Evolutionary conservation across 2,329 filamentous ascomycete genomes (phyloP), one percentile per base, ranked within the genome.

Genomic region (Torrubiella hemipterigena): DNA sequence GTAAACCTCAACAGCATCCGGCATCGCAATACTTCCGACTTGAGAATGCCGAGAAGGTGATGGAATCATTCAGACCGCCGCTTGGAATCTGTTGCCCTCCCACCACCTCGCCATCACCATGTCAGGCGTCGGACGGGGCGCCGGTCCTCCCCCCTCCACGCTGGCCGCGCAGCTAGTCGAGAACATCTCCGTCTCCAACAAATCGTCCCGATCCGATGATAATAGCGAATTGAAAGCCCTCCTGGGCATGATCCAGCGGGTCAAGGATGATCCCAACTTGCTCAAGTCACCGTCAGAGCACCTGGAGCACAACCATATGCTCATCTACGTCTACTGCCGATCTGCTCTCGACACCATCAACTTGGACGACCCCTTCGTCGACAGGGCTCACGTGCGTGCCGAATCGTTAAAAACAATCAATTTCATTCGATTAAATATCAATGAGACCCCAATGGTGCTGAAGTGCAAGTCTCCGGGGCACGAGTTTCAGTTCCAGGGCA

Each of bases 141-240:
- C 17, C 13, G 46, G 42, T 8, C 59, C 63, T 27, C 74, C 76
- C 23, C 81, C 85, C 10, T 94, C 87, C 12, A 93, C 86, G 8
- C 68, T 94, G 46, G 85, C 87, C 31, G 84, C 84, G 10, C 83
- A 93, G 54, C 76, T 95, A 35, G 84, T 91, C 40, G 78, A 83
- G 50, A 84, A 83, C 50, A 76, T 86, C 39, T 74, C 80, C 26
- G 70, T 79, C 15, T 71, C 72, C 30, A 66, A 69, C 31, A 69
- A 66, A 38, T 73, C 69, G 27, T 68, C 70, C 32, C 68, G 71
- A 45, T 70, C 70, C 31, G 69, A 79, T 44, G 76, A 80, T 44
- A 77, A 74, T 36, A 74, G 77, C 42, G 81, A 84, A 30, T 78
- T 95, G 40, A 77, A 81, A 39, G 74, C 77, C 31, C 67, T 95